Percentiles rank a stretch among this genome's conserved stretches.
phyloP scores from a whole-genome alignment of 2,329 filamentous ascomycete species.

The Chaetomium olivaceum region DNA sequence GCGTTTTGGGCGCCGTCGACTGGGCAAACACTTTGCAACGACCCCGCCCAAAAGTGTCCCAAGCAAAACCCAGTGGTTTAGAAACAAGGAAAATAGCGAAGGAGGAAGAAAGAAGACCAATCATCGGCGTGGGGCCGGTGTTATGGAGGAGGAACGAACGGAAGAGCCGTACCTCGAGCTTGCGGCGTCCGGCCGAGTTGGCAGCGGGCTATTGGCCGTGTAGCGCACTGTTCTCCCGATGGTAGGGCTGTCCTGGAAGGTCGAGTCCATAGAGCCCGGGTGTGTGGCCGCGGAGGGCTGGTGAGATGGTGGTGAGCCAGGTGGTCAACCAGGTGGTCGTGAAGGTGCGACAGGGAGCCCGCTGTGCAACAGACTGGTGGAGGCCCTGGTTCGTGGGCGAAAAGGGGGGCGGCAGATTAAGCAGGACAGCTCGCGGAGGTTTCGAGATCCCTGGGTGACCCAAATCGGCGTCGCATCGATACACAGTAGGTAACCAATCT shows the following conservation, averaged over 20 bases:
- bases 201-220: conserved; percentile 34
- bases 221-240: conserved; percentile 44
- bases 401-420: conserved; percentile 14
- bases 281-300: conserved; percentile 26
- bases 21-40: neutral
- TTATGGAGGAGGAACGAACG: conserved; percentile 2
- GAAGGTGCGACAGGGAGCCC: conserved; percentile 54
- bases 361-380: conserved; percentile 40
- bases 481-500: neutral
- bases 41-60: conserved; percentile 7
- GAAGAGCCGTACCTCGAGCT: conserved; percentile 30
- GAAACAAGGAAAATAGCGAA: conserved; percentile 4
- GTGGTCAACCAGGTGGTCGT: conserved; percentile 44
- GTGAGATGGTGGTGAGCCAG: conserved; percentile 26
- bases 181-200: conserved; percentile 30
- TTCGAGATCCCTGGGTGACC: conserved; percentile 17
- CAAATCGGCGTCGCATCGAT: conserved; percentile 11
- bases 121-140: conserved; percentile 3
- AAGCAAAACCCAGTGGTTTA: conserved; percentile 15
- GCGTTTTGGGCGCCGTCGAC: conserved; percentile 4
- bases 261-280: conserved; percentile 30
- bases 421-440: conserved; percentile 14
- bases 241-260: conserved; percentile 49
- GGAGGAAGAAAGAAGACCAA: conserved; percentile 7
- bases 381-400: conserved; percentile 6